These are phyloP conservation scores for Sherardia arvensis DNA, from an alignment of 257 asterid species.

Conservation along the genomic window DNA sequence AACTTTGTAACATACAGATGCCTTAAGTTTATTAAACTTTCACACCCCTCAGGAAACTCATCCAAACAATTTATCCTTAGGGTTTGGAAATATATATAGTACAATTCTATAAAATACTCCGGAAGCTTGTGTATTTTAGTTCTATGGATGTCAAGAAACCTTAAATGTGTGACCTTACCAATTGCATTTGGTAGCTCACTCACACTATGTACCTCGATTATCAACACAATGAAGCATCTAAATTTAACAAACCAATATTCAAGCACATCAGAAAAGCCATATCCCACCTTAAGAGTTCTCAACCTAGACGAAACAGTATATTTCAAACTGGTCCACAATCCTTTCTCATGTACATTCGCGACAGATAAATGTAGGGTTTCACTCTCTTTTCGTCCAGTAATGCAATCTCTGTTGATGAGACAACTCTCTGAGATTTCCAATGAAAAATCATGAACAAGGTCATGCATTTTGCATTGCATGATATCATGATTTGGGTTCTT, in stretches of 20 bases:
- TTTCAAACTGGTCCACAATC: background rate
- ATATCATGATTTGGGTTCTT: conserved; percentile 3
- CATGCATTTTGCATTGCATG: too few relatives aligned
- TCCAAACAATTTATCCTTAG: conserved; percentile 10
- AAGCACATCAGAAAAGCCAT: background rate
- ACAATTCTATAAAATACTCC: conserved; percentile 8
- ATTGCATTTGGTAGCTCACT: conserved; percentile 6
- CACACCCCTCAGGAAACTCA: background rate
- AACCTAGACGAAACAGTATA: background rate
- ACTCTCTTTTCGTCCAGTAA: background rate
- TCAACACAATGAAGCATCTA: conserved; percentile 3
- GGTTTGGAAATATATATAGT: conserved; percentile 14
- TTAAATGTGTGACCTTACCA: conserved; percentile 8
- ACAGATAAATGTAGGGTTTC: background rate
- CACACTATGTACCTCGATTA: background rate
- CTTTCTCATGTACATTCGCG: background rate
- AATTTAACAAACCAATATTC: background rate
- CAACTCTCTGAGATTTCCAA: background rate
- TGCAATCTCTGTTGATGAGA: background rate
- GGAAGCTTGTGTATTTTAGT: conserved; percentile 3
- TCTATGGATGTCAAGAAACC: conserved; percentile 5
- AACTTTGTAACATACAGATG: background rate
- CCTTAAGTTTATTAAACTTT: conserved; percentile 11
- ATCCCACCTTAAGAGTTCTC: conserved; percentile 1
- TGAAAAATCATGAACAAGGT: conserved; percentile 26